Evolutionary conservation across 208 protist genomes (phyloP).

Genomic region (Endotrypanum monterogeii): DNA sequence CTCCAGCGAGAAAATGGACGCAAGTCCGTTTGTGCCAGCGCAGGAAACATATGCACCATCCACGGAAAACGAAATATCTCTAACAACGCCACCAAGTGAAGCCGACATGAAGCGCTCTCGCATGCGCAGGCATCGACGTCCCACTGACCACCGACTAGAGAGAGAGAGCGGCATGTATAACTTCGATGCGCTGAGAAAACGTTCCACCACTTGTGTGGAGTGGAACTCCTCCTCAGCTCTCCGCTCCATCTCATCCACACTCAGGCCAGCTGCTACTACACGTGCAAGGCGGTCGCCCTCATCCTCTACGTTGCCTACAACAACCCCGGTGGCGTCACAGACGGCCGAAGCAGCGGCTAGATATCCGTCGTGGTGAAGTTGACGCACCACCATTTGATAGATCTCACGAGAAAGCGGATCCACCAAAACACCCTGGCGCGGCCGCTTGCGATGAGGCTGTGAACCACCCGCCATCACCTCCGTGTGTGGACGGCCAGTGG

Average conservation of each 20-base stretch:
- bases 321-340: slow-evolving; percentile 70
- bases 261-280: slow-evolving; percentile 54
- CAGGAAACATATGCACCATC: slow-evolving; percentile 71
- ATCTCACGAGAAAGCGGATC: slow-evolving; percentile 57
- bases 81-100: slow-evolving; percentile 67
- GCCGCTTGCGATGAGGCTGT: slow-evolving; percentile 52
- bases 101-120: slow-evolving; percentile 68
- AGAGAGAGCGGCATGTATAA: slow-evolving; percentile 73
- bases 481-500: slow-evolving; percentile 11
- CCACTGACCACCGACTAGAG: slow-evolving; percentile 51
- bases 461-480: slow-evolving; percentile 32
- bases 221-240: slow-evolving; percentile 41
- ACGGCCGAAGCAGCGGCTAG: slow-evolving; percentile 70
- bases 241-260: slow-evolving; percentile 43
- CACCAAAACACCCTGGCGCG: slow-evolving; percentile 43
- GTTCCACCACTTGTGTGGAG: slow-evolving; percentile 67
- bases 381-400: slow-evolving; percentile 80
- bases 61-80: slow-evolving; percentile 66
- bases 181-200: slow-evolving; percentile 70
- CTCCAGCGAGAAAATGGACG: slow-evolving; percentile 65
- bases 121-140: slow-evolving; percentile 58
- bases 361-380: slow-evolving; percentile 85
- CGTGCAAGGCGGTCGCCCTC: slow-evolving; percentile 46
- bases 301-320: slow-evolving; percentile 51
- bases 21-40: slow-evolving; percentile 71